These are phyloP conservation scores for Cordyceps cateniannulata DNA, from an alignment of 2,329 filamentous ascomycete genomes.

Conservation along the genomic window DNA sequence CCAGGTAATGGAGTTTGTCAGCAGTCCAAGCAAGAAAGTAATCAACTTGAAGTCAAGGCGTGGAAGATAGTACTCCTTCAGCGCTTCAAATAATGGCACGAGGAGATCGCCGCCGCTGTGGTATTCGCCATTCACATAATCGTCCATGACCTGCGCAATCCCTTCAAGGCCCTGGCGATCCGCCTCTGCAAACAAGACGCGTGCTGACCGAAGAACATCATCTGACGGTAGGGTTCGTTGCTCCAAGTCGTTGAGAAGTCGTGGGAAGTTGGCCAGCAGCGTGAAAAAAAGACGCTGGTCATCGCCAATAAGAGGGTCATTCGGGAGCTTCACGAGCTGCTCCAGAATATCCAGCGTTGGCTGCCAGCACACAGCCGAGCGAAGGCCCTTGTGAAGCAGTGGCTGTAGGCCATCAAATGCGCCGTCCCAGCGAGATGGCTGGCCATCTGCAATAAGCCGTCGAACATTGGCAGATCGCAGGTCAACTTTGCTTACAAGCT, in stretches of 20 bases:
- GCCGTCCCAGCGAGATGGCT: constrained; percentile 83
- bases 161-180: constrained; percentile 62
- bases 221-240: constrained; percentile 46
- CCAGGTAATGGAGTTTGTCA: constrained; percentile 85
- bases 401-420: constrained; percentile 79
- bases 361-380: constrained; percentile 77
- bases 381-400: constrained; percentile 83
- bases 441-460: constrained; percentile 65
- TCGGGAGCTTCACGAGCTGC: constrained; percentile 70
- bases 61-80: constrained; percentile 75
- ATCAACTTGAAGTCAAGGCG: constrained; percentile 76
- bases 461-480: constrained; percentile 65
- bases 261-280: constrained; percentile 84
- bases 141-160: constrained; percentile 62
- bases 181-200: constrained; percentile 64
- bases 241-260: constrained; percentile 76
- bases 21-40: constrained; percentile 81
- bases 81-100: constrained; percentile 62
- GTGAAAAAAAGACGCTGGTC: constrained; percentile 78
- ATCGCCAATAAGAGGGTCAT: constrained; percentile 73
- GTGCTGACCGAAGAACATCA: constrained; percentile 56
- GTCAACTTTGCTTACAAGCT: constrained; percentile 77
- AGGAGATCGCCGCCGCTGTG: constrained; percentile 70
- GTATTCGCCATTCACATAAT: constrained; percentile 62
- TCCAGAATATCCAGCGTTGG: constrained; percentile 72